These are phyloP conservation scores for Leptosphaerulina australis DNA, from an alignment of 2,329 filamentous ascomycete species.

Conservation along the genomic window DNA sequence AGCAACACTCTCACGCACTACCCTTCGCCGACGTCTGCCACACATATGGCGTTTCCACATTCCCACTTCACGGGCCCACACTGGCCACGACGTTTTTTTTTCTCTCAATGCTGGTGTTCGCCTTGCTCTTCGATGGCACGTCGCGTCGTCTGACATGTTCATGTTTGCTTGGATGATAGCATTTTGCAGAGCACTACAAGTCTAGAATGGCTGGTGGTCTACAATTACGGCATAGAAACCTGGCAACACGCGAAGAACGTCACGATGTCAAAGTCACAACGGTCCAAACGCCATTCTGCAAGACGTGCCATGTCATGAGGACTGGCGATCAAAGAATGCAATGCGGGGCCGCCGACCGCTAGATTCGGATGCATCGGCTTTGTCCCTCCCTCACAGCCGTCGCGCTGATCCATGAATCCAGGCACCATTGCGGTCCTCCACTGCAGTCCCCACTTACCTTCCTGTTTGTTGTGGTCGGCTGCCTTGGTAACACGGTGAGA, in stretches of 20 bases:
- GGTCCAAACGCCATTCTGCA: conserved; percentile 25
- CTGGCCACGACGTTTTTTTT: conserved; percentile 19
- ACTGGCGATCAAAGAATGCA: conserved; percentile 34
- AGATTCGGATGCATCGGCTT: conserved; percentile 32
- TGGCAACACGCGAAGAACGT: conserved; percentile 28
- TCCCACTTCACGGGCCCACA: conserved; percentile 17
- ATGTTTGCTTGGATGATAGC: conserved; percentile 27
- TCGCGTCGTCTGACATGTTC: conserved; percentile 4
- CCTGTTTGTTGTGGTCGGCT: conserved; percentile 27
- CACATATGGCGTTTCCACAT: conserved; percentile 19
- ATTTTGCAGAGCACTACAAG: conserved; percentile 19
- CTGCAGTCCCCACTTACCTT: conserved; percentile 24
- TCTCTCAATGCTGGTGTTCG: conserved; percentile 5
- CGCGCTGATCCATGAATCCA: conserved; percentile 18
- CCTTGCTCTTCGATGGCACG: conserved; percentile 13
- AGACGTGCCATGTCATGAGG: conserved; percentile 35
- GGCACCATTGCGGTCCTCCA: conserved; percentile 20
- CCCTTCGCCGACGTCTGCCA: conserved; percentile 18
- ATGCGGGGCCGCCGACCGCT: conserved; percentile 27
- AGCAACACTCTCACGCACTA: conserved; percentile 20
- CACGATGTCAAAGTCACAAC: conserved; percentile 30
- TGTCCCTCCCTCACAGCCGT: conserved; percentile 14
- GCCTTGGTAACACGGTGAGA: conserved; percentile 10
- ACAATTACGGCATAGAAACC: conserved; percentile 28
- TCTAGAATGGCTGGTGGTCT: conserved; percentile 19